These are phyloP conservation scores for Candida pseudoglaebosa DNA, from an alignment of 805 yeast species.

Conservation along the genomic window DNA sequence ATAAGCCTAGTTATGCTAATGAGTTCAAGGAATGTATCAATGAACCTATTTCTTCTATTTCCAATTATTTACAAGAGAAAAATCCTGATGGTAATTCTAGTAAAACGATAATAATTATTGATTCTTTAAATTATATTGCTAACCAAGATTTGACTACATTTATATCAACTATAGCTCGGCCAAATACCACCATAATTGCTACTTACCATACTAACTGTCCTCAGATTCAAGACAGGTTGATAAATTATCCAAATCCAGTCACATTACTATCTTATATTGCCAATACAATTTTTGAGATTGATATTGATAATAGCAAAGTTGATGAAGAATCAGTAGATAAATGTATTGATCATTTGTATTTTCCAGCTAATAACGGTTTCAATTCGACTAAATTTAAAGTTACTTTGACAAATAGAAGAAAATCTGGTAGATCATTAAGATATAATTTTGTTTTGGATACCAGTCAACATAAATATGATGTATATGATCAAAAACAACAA, in stretches of 20 bases:
- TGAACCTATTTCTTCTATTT: slow-evolving; percentile 14
- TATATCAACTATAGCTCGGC: slow-evolving; percentile 43
- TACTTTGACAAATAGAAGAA: slow-evolving; percentile 64
- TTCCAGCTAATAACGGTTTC: slow-evolving; percentile 44
- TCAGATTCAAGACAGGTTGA: slow-evolving; percentile 29
- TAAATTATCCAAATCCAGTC: slow-evolving; percentile 51
- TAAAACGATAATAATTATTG: slow-evolving; percentile 12
- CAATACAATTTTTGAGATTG: slow-evolving; percentile 62
- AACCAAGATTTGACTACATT: slow-evolving; percentile 44
- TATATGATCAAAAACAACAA: slow-evolving; percentile 18
- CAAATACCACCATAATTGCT: slow-evolving; percentile 28
- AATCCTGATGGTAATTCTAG: neutral
- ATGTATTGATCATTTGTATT: slow-evolving; percentile 32
- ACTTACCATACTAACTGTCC: slow-evolving; percentile 37
- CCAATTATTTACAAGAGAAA: slow-evolving; percentile 16
- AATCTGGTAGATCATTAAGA: slow-evolving; percentile 74
- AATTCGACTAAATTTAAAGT: slow-evolving; percentile 48
- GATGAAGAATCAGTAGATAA: slow-evolving; percentile 50
- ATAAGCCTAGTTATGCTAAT: slow-evolving; percentile 47
- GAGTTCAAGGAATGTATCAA: slow-evolving; percentile 45
- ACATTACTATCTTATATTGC: slow-evolving; percentile 66
- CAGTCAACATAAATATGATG: slow-evolving; percentile 37
- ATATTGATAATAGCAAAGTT: slow-evolving; percentile 33
- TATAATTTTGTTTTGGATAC: slow-evolving; percentile 55
- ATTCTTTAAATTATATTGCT: slow-evolving; percentile 56